Conservation (phyloP, 2,329 filamentous ascomycete genomes). For the Harringtonia aguacate region DNA sequence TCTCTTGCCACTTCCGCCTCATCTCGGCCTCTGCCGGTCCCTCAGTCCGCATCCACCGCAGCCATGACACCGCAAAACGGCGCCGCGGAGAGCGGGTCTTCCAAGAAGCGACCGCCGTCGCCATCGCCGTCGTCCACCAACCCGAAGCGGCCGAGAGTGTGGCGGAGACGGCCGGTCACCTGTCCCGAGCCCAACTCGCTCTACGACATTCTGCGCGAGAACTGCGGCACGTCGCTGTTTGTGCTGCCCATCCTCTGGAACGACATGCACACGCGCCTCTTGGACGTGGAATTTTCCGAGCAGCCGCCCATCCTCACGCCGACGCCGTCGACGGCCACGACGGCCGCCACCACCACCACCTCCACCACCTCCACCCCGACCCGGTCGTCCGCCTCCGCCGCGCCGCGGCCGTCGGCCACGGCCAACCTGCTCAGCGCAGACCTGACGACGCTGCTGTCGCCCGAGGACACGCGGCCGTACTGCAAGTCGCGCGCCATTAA, state of each 20-base stretch:
- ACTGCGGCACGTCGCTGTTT: constrained; percentile 37
- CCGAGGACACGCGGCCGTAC: constrained; percentile 21
- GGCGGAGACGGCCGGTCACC: background rate
- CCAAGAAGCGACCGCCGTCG: background rate
- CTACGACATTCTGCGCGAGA: constrained; percentile 38
- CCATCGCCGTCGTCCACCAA: background rate
- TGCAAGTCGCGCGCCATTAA: constrained; percentile 30
- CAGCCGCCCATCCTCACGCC: constrained; percentile 30
- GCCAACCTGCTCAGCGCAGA: constrained; percentile 31
- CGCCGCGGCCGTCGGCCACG: constrained; percentile 24
- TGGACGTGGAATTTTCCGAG: constrained; percentile 34
- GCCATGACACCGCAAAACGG: background rate
- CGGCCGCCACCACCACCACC: constrained; percentile 12
- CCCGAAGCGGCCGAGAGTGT: background rate
- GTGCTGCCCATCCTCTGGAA: constrained; percentile 46
- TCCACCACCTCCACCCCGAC: too few species aligned
- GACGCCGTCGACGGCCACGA: constrained; percentile 19
- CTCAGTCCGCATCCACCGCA: too few species aligned
- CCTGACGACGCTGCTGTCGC: constrained; percentile 30
- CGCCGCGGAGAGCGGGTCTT: background rate
- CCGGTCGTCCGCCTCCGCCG: too few species aligned
- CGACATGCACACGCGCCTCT: constrained; percentile 35
- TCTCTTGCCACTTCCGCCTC: too few species aligned
- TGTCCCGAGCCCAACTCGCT: constrained; percentile 37
- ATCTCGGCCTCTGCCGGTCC: too few species aligned